Evolutionary conservation across 139 green algal genomes (phyloP).

Genomic region (Tetraselmis chui): DNA sequence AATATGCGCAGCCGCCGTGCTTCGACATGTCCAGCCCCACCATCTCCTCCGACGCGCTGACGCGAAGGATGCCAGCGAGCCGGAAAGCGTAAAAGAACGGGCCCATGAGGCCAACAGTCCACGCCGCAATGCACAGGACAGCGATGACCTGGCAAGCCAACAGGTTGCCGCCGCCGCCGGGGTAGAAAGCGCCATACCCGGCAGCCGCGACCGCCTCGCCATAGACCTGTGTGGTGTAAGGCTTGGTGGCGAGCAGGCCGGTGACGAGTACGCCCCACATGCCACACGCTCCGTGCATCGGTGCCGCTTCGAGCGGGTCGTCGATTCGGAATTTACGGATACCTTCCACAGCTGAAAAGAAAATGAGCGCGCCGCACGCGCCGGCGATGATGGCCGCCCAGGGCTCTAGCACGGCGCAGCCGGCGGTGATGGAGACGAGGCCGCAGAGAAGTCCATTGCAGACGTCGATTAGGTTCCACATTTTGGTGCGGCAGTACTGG

Average conservation of each 20-base stretch:
- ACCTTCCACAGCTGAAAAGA: slow-evolving; percentile 19
- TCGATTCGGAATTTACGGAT: slow-evolving; percentile 39
- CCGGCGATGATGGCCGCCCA: slow-evolving; percentile 29
- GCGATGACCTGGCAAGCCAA: slow-evolving; percentile 30
- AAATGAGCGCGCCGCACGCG: slow-evolving; percentile 19
- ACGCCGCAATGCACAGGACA: slow-evolving; percentile 25
- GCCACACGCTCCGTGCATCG: slow-evolving; percentile 26
- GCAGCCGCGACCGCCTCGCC: slow-evolving; percentile 1
- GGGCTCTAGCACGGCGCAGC: slow-evolving; percentile 26
- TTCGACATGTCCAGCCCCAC: slow-evolving; percentile 42
- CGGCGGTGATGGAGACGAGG: slow-evolving; percentile 34
- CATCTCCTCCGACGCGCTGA: slow-evolving; percentile 33
- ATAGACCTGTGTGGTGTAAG: slow-evolving; percentile 29
- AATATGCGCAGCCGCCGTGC: slow-evolving; percentile 45
- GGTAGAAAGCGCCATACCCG: slow-evolving; percentile 15
- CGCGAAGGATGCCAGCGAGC: slow-evolving; percentile 30
- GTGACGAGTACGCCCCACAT: slow-evolving; percentile 25
- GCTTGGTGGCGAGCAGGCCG: slow-evolving; percentile 39
- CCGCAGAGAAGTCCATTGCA: slow-evolving; percentile 25
- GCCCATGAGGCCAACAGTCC: slow-evolving; percentile 20
- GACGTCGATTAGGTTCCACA: slow-evolving; percentile 23
- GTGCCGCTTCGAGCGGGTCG: slow-evolving; percentile 36
- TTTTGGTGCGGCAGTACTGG: slow-evolving; percentile 10
- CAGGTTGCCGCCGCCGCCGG: slow-evolving; percentile 18
- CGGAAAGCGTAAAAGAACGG: slow-evolving; percentile 36